A percentile compares a stretch with the other conserved stretches of the same genome.
Conservation (phyloP, 2,329 filamentous ascomycete species). For the Beauveria sp. region DNA sequence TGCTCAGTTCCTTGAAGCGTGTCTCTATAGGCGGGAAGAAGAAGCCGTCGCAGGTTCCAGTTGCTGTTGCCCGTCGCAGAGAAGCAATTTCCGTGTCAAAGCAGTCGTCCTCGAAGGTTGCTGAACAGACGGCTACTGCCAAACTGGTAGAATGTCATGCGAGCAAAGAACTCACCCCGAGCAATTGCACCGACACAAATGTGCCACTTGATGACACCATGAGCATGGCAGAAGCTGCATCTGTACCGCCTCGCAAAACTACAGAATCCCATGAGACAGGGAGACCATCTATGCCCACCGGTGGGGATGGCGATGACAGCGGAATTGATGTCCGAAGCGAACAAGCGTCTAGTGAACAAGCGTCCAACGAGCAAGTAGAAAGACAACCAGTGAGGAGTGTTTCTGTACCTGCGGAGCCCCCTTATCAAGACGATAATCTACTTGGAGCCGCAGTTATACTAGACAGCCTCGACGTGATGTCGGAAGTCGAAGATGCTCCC, state of each 20-base stretch:
- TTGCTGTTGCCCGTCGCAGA: conserved; percentile 1
- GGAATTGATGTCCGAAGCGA: conserved; percentile 7
- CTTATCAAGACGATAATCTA: neutral
- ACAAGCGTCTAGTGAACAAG: neutral
- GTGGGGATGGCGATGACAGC: neutral
- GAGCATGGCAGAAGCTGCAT: neutral
- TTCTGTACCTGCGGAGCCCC: neutral
- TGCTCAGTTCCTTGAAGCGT: conserved; percentile 12
- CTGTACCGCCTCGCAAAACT: neutral
- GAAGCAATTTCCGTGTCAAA: neutral
- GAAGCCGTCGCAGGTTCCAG: neutral
- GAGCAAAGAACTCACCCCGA: neutral
- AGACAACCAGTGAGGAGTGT: neutral
- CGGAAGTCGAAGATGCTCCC: neutral
- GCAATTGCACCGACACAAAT: neutral
- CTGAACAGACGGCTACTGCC: neutral
- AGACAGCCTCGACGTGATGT: conserved; percentile 5
- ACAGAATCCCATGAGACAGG: neutral
- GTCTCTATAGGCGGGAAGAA: neutral
- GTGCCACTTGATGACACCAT: neutral
- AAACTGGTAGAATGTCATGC: neutral
- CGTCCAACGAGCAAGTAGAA: neutral
- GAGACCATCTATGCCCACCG: neutral
- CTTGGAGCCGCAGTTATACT: neutral
- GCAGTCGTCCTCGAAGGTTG: neutral